Evolutionary conservation across 768 basidiomycete genomes (phyloP), one percentile per base, ranked within the genome.

Genomic region (Mycena galericulata): DNA sequence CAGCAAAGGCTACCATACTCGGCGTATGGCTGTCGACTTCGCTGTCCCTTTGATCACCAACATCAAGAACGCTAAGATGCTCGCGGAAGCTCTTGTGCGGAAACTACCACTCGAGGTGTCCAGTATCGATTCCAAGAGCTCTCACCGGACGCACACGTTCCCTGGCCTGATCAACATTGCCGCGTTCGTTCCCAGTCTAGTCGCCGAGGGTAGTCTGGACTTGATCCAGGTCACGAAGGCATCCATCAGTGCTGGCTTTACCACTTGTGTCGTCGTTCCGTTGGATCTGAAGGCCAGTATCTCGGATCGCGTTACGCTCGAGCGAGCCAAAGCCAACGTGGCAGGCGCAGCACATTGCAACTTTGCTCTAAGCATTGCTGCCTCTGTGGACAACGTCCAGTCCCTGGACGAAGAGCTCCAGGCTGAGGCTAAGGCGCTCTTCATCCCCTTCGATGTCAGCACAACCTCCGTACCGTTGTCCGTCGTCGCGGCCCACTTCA

Each of bases 11-110:
- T 99, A 99, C 79, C 90, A 90, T 67, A 97, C 97, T 32, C 93
- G 98, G 73, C 93, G 98, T 57, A 97, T 99, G 96, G 98, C 98
- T 8, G 96, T 99, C 71, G 98, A 99, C 79, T 98, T 97, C 75
- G 98, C 97, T 32, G 91, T 99, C 36, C 98, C 98, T 1, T 86
- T 99, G 57, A 95, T 99, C 77, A 99, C 97, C 47, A 99, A 99
- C 78, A 93, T 99, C 83, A 99, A 99, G 84, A 96, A 96, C 76
- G 97, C 97, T 62, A 99, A 99, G 79, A 86, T 99, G 76, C 88
- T 99, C 43, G 93, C 95, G 18, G 96, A 99, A 81, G 98, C 97
- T 2, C 84, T 97, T 54, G 91, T 96, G 55, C 89, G 95, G 71
- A 96, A 90, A 79, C 84, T 97, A n/a, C 89, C 96, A 6, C 85